Base-by-base conservation (phyloP, 495 filamentous ascomycete species). In the Chaetomium fimeti region DNA sequence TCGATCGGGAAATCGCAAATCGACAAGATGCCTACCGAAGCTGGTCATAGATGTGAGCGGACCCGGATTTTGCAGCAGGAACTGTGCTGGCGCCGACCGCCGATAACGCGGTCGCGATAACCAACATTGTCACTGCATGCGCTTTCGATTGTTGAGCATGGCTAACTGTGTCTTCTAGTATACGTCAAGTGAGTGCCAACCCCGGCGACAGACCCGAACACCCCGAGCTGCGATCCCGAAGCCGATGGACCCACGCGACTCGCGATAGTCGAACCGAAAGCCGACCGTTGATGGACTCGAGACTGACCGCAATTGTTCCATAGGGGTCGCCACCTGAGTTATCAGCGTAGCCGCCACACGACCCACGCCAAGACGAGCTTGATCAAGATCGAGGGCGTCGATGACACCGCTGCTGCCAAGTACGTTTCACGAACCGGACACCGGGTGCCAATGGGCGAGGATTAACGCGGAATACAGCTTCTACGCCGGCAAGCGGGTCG, bases 321-420 rank as follows among this genome's bases (percentile, higher is more conserved):
- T 81, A 94, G 90, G 88, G 91, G 89, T 78, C 89, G 88, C 75
- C 93, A 96, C 85, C 82, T 96, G 75, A 93, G 89, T 82, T 96
- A 95, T 85, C 90, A 93, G 84, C 90, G 93, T 74, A 86, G 87
- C 71, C 89, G 92, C 84, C 87, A 88, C 78, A 87, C 83, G 78
- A 89, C 86, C 75, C 92, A 91, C 83, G 89, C 91, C 68, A 87
- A 86, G 82, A 95, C 90, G 56, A 87, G 83, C 75, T 83, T 98
- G 80, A 87, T 98, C 83, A 91, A 97, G 85, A 95, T 98, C 76
- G 91, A 98, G 82, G 93, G 93, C 78, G 94, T 97, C 71, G 91
- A 93, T 72, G 86, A 89, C 83, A 82, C 89, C 68, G 82, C 88
- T 69, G 91, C 89, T 74, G 94, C 94, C 76, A 88, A 84, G 89